Percentiles rank a stretch among this genome's conserved stretches.
phyloP scores from a whole-genome alignment of 2,329 filamentous ascomycete species.

The Talaromyces sp. region DNA sequence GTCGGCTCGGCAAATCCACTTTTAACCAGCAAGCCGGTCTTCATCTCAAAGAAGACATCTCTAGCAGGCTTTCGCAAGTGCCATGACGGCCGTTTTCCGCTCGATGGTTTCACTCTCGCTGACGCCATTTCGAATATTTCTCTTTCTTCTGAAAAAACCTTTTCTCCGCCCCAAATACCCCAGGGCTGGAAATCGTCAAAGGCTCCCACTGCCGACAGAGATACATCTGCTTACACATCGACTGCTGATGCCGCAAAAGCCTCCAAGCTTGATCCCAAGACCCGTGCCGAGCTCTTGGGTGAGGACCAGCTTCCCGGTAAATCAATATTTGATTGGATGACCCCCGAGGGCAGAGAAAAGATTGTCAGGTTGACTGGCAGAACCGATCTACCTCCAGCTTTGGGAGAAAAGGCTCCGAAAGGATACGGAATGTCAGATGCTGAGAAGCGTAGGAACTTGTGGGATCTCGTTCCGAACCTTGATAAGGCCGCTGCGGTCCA shows the following conservation, averaged over 20 bases:
- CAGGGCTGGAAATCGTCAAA: constrained; percentile 67
- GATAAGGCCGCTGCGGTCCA: constrained; percentile 65
- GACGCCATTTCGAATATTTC: constrained; percentile 47
- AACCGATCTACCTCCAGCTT: constrained; percentile 68
- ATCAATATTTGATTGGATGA: constrained; percentile 92
- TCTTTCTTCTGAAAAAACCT: constrained; percentile 42
- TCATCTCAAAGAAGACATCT: constrained; percentile 63
- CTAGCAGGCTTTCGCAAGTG: constrained; percentile 61
- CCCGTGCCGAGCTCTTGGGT: constrained; percentile 74
- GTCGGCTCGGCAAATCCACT: constrained; percentile 59
- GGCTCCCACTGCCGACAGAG: constrained; percentile 31
- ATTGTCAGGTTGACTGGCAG: constrained; percentile 73
- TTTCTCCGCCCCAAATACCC: constrained; percentile 40
- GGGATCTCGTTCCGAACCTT: constrained; percentile 58
- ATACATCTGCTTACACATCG: constrained; percentile 53
- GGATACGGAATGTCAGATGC: constrained; percentile 61
- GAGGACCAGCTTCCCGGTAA: constrained; percentile 81
- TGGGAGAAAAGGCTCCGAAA: constrained; percentile 65
- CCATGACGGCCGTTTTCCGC: constrained; percentile 73
- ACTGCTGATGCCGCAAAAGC: constrained; percentile 72
- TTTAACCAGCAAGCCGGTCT: constrained; percentile 64
- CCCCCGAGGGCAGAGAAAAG: constrained; percentile 69
- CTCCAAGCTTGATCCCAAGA: constrained; percentile 69
- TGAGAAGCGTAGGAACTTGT: constrained; percentile 56
- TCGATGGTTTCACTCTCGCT: constrained; percentile 75